Evolutionary conservation across 2,329 filamentous ascomycete genomes (phyloP), one percentile per base, ranked within the genome.

Genomic region (Penicillium psychrosexuale): DNA sequence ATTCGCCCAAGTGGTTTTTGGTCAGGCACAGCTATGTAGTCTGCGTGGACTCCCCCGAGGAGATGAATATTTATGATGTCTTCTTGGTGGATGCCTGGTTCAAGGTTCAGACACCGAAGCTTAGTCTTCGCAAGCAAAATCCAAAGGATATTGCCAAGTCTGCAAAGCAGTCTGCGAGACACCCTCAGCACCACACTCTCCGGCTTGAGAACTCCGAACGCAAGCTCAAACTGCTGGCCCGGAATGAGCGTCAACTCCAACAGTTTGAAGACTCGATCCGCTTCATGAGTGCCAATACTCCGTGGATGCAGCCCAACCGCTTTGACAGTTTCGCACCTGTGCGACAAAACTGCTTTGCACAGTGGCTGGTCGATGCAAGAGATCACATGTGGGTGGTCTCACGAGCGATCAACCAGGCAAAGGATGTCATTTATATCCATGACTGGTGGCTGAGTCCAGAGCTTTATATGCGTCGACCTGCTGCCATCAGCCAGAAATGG

Each of bases 321-420:
- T 97, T 97, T 69, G 88, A 88, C 65, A 97, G 93, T 72, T 99
- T 95, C 74, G 92, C 94, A 0, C 94, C 94, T 0, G 88, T 97
- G 1, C 84, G 94, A 56, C 85, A 84, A 44, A 88, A 88, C 40
- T 91, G 94, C 28, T 94, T 93, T 75, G 91, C 92, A 2, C 91
- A 97, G 68, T 97, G 93, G 92, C 83, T 99, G 8, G 93, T 99
- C 0, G 94, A 99, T 73, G 94, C 90, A 15, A 85, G 94, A 63
- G 94, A 99, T 71, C 95, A 97, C 78, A 97, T 97, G 93, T 99
- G 94, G 94, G 96, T 97, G 71, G 91, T 97, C 8, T 97, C 93
- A 11, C 85, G 93, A 61, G 94, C 94, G 12, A 95, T 99, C 66
- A 94, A 91, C 70, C 96, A 97, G 85, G 94, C 94, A 8, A 90